A percentile compares a stretch with the other conserved stretches of the same genome.
Conservation (phyloP, 306 rosid species). For the Quercus suber region DNA sequence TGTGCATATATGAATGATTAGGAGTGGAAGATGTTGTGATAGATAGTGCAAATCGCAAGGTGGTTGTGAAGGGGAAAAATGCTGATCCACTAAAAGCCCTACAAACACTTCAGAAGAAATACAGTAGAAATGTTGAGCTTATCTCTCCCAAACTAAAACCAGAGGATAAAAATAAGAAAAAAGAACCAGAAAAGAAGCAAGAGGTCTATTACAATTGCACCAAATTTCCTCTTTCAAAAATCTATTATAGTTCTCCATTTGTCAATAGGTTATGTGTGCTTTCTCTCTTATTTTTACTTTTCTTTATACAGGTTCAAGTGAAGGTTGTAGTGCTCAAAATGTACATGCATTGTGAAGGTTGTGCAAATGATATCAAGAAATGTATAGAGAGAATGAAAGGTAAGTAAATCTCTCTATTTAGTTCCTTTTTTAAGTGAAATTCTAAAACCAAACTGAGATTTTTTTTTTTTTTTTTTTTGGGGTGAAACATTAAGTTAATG, state of each 20-base stretch:
- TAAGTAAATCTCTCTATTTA: not conserved
- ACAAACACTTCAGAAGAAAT: constrained; percentile 53
- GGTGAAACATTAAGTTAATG: not conserved
- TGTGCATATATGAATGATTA: constrained; percentile 3
- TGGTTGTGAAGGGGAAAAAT: constrained; percentile 52
- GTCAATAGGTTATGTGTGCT: not conserved
- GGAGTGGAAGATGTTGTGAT: constrained; percentile 57
- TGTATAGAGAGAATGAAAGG: constrained; percentile 55
- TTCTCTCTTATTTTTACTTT: not conserved
- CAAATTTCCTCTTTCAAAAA: not conserved
- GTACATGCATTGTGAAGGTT: constrained; percentile 69
- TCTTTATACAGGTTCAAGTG: constrained; percentile 15
- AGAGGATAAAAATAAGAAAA: constrained; percentile 1
- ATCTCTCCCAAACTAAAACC: constrained; percentile 49
- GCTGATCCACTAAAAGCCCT: constrained; percentile 51
- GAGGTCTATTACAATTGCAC: not conserved
- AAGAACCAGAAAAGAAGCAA: constrained; percentile 27
- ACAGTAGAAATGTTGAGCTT: constrained; percentile 56
- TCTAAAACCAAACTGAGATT: no score
- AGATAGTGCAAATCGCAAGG: constrained; percentile 50
- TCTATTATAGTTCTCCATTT: not conserved
- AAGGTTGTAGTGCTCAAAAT: constrained; percentile 58
- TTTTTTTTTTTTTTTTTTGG: not conserved
- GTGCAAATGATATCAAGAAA: constrained; percentile 54
- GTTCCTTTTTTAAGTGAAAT: not conserved